Base-by-base conservation (phyloP, 2,329 filamentous ascomycete genomes). In the Bretziella fagacearum region DNA sequence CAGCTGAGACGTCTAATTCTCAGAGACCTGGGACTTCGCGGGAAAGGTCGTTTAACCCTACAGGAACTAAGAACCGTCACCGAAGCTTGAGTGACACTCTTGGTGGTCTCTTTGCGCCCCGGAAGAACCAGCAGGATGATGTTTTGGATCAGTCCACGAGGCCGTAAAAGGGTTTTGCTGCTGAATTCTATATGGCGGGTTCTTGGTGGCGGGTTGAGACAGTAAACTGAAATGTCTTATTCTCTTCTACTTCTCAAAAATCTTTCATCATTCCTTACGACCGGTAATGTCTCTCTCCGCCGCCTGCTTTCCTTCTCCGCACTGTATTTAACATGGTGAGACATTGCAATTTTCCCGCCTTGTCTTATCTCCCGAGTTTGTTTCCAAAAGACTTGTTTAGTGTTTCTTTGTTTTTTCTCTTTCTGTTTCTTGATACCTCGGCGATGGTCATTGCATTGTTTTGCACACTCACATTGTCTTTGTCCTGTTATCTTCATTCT, bases 51-150 rank as follows among this genome's bases (percentile, higher is more conserved):
- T 35, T 15, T 15, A 35, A 35, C 15, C 27, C 29, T n/a, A 15
- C 26, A 4, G 37, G 39, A 22, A 39, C 29, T 6, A 57, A 57
- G 13, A 56, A 55, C 32, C 57, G 62, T 25, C 58, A 63, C 6
- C 58, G 62, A 29, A 66, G 65, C 51, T 55, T 67, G 27, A 66
- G 64, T 53, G 64, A 66, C 37, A 62, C 63, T 2, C 53, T 67
- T 10, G 62, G 62, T 6, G 60, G 60, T 23, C 59, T 66, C 35
- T 66, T 66, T 53, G 56, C 59, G 29, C 54, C 62, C 13, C n/a
- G 44, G 15, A 39, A 22, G 20, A 20, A 8, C n/a, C 15, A 25
- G 5, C 15, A n/a, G n/a, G 35, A 15, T 10, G 17, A 39, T 39
- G 8, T 39, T 22, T 20, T 20, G 10, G 35, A 8, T 4, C 15